Conservation (phyloP, 2,329 filamentous ascomycete genomes). For the Sclerotinia glacialis region DNA sequence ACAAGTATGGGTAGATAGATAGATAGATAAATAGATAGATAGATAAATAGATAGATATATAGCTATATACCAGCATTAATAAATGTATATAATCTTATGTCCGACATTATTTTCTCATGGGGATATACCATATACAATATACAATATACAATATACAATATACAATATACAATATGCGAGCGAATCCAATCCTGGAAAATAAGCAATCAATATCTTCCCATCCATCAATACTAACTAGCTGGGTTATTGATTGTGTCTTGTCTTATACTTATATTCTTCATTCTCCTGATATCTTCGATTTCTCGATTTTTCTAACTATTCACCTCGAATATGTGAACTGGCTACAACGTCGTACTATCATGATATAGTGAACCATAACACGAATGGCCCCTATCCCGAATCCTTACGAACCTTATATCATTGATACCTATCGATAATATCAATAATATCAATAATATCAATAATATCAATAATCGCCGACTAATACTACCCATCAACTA, state of each 20-base stretch:
- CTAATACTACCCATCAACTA: background rate
- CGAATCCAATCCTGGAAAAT: background rate
- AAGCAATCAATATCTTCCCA: background rate
- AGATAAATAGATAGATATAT: no score
- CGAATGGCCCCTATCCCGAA: slow-evolving; percentile 8
- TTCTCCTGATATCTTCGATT: slow-evolving; percentile 38
- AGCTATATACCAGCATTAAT: no score
- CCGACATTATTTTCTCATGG: background rate
- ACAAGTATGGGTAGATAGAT: no score
- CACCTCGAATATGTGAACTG: background rate
- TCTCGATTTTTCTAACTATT: background rate
- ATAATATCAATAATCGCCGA: slow-evolving; percentile 6
- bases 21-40: no score
- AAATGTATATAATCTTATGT: no score
- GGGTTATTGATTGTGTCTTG: slow-evolving; percentile 33
- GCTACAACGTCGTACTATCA: background rate
- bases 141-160: no score
- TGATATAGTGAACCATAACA: background rate
- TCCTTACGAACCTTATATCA: background rate
- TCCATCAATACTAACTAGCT: background rate
- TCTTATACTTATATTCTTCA: slow-evolving; percentile 41
- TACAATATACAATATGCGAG: background rate
- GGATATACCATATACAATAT: background rate
- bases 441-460: no score
- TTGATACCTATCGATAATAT: background rate